Base-by-base conservation (phyloP, 2,329 filamentous ascomycete genomes). In the Neospermospora avenae region DNA sequence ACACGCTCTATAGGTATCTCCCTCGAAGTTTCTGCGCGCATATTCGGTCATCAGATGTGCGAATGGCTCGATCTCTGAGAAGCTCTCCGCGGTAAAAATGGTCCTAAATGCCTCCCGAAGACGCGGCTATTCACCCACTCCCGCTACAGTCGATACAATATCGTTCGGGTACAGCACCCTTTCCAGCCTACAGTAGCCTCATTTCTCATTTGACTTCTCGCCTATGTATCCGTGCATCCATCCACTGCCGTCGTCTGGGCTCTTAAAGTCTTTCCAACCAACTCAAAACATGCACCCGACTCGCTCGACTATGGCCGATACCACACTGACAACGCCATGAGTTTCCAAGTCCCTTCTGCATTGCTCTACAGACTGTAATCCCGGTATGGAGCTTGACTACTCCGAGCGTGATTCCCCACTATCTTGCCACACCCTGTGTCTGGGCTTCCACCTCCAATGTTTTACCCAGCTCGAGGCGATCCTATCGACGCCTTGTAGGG, bases 341-440 rank as follows among this genome's bases (percentile, higher is more conserved):
- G 57, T 46, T 45, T 46, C 20, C 59, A 39, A 31, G 59, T 62
- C 56, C 60, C 59, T 54, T 55, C 51, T 58, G 59, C 64, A 62
- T 64, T 63, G 60, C 61, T 63, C 63, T 56, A 22, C 35, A 48
- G 52, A 52, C 13, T 34, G 8, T 7, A 59, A 54, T 52, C 49
- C 39, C 63, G 41, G 44, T 24, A 41, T 54, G 56, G 45, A 52
- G 57, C 65, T 63, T 65, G 61, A 37, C 63, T 55, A 44, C 60
- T 64, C 66, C 60, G 45, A 64, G 61, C 22, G 28, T 35, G 24
- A 48, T 63, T 63, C 66, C 58, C 67, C 66, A 67, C 66, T 60
- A 52, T 65, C 39, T 66, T 70, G 69, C 60, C 63, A 68, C 69
- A 68, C 49, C 58, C 42, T 55, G 34, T 65, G 69, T 70, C 68